phyloP scores from a whole-genome alignment of 208 protist genomes.

The Crithidia expoeki region DNA sequence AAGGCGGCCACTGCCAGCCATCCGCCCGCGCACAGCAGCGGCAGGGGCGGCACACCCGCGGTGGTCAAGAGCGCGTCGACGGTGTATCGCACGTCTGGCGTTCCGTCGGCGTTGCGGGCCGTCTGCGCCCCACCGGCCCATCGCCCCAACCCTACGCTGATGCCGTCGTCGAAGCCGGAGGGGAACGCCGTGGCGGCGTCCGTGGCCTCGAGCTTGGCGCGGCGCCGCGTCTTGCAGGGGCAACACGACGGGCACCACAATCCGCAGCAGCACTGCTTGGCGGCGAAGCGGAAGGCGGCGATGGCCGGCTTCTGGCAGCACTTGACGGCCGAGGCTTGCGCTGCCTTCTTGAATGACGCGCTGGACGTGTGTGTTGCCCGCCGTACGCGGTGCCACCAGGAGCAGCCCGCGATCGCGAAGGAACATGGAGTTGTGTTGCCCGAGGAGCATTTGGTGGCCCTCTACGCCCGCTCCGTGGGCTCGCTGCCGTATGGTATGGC shows the following conservation, averaged over 20 bases:
- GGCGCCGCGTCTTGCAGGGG: slow-evolving; percentile 4
- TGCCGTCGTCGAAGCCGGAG: neutral
- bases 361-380: slow-evolving; percentile 38
- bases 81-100: slow-evolving; percentile 6
- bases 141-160: neutral
- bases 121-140: neutral
- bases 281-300: slow-evolving; percentile 15
- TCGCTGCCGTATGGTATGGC: slow-evolving; percentile 57
- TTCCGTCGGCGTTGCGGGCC: slow-evolving; percentile 7
- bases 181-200: neutral
- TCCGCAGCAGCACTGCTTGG: slow-evolving; percentile 9
- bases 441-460: slow-evolving; percentile 38
- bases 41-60: neutral
- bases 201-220: slow-evolving; percentile 14
- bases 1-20: slow-evolving; percentile 1
- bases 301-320: slow-evolving; percentile 35
- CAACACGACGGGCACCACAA: slow-evolving; percentile 1
- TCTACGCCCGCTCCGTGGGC: slow-evolving; percentile 48
- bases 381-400: slow-evolving; percentile 41
- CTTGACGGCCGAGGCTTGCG: slow-evolving; percentile 50
- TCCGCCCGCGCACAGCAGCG: neutral
- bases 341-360: slow-evolving; percentile 58
- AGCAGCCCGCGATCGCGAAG: slow-evolving; percentile 43
- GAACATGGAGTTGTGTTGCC: slow-evolving; percentile 36
- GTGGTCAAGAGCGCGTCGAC: slow-evolving; percentile 8